These are phyloP conservation scores for Cladosporium sp. DNA, from an alignment of 2,329 filamentous ascomycete species.

Conservation along the genomic window DNA sequence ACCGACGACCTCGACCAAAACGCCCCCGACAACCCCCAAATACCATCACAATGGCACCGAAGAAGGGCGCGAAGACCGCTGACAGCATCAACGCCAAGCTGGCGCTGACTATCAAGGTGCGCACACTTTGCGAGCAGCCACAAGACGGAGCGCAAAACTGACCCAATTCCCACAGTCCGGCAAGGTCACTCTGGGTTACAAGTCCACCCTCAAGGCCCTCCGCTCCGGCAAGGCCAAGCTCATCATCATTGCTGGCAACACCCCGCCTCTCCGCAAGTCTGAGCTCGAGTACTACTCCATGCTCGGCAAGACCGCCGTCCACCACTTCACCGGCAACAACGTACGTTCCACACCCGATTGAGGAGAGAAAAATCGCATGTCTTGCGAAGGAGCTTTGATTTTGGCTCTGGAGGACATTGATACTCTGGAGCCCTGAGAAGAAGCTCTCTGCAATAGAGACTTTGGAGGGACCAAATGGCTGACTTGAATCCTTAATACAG, in stretches of 20 bases:
- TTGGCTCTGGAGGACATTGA: conserved; percentile 31
- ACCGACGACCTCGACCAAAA: conserved; percentile 12
- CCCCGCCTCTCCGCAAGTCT: conserved; percentile 92
- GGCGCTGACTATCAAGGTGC: conserved; percentile 40
- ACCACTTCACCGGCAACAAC: conserved; percentile 98
- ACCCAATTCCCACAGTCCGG: conserved; percentile 32
- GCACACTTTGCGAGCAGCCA: conserved; percentile 3
- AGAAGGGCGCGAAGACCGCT: conserved; percentile 82
- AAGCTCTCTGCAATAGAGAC: conserved; percentile 55
- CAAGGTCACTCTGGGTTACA: conserved; percentile 81
- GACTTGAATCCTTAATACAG: conserved; percentile 50
- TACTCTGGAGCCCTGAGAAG: conserved; percentile 71
- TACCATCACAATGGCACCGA: conserved; percentile 57
- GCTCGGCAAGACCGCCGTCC: conserved; percentile 88
- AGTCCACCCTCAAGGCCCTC: conserved; percentile 82
- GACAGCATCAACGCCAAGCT: conserved; percentile 70
- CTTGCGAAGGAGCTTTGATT: conserved; percentile 30
- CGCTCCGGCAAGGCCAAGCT: conserved; percentile 97
- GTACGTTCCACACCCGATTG: conserved; percentile 56
- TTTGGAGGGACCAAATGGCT: conserved; percentile 73
- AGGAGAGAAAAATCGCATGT: conserved; percentile 17
- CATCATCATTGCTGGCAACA: conserved; percentile 92
- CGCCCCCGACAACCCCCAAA: conserved; percentile 6
- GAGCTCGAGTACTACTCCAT: conserved; percentile 89
- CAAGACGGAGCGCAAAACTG: conserved; percentile 11